phyloP scores from a whole-genome alignment of 2,329 filamentous ascomycete species.

The Boeremia lycopersici region DNA sequence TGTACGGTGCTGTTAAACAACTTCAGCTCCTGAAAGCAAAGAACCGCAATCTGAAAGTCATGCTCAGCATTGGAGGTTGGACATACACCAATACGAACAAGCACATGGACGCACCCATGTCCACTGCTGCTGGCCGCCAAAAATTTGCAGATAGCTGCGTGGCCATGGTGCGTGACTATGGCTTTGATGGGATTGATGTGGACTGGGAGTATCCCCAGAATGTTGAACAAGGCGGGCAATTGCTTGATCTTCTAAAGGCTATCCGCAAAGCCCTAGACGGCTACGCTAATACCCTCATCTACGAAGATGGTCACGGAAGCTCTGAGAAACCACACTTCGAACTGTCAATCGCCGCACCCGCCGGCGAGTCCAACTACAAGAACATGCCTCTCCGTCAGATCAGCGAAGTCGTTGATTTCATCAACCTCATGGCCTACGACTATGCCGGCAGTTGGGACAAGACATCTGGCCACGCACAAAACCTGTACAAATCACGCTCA shows the following conservation, averaged over 20 bases:
- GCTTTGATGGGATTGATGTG: constrained; percentile 64
- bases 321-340: constrained; percentile 48
- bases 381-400: constrained; percentile 51
- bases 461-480: constrained; percentile 77
- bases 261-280: constrained; percentile 48
- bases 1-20: constrained; percentile 80
- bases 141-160: constrained; percentile 75
- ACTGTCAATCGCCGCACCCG: constrained; percentile 53
- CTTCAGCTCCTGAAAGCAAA: constrained; percentile 76
- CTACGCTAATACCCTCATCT: constrained; percentile 46
- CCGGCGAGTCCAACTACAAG: constrained; percentile 51
- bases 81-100: constrained; percentile 64
- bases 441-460: constrained; percentile 79
- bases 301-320: constrained; percentile 14
- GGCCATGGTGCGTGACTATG: constrained; percentile 76
- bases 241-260: constrained; percentile 49
- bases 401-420: constrained; percentile 54
- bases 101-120: constrained; percentile 76
- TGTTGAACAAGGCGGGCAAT: constrained; percentile 48
- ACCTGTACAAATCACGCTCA: constrained; percentile 66
- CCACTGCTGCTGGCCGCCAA: constrained; percentile 64
- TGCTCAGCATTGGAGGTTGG: constrained; percentile 86
- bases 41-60: constrained; percentile 76
- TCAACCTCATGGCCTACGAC: constrained; percentile 60
- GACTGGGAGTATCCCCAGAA: constrained; percentile 57